Percentiles rank a stretch among this genome's conserved stretches.
Conservation (phyloP, 176 grass and related monocot species). For the Paspalum notatum region DNA sequence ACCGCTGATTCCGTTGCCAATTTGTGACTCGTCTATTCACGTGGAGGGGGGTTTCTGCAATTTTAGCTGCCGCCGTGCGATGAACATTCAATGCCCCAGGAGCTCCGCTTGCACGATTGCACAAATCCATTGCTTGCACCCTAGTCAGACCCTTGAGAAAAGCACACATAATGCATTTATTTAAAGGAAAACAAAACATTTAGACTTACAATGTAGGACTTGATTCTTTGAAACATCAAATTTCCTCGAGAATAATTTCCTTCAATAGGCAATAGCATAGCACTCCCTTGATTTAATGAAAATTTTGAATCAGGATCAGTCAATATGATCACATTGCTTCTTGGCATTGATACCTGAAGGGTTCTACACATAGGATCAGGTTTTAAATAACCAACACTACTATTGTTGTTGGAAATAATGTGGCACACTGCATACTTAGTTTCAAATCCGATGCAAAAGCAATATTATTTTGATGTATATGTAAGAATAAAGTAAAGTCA, state of each 20-base stretch:
- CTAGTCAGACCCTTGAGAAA: no score
- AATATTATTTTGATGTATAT: background rate
- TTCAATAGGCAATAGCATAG: conserved; percentile 57
- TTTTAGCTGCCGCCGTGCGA: no score
- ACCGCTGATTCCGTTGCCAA: no score
- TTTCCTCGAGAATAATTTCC: conserved; percentile 88
- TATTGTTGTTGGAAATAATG: conserved; percentile 9
- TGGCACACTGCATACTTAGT: no score
- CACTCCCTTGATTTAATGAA: conserved; percentile 53
- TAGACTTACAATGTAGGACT: conserved; percentile 87
- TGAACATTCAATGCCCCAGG: no score
- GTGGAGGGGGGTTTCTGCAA: no score
- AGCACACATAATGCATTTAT: background rate
- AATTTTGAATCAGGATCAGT: conserved; percentile 75
- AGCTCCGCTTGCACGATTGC: no score
- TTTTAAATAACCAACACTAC: conserved; percentile 45
- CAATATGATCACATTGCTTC: conserved; percentile 81
- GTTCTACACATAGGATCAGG: conserved; percentile 84
- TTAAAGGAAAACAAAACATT: background rate
- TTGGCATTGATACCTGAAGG: conserved; percentile 85
- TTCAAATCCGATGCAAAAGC: conserved; percentile 17
- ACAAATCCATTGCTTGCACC: no score
- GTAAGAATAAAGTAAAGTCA: background rate
- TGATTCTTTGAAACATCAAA: conserved; percentile 96
- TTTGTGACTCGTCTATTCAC: no score